These are phyloP conservation scores for Fonsecaea multimorphosa DNA, from an alignment of 2,329 filamentous ascomycete genomes.

Conservation along the genomic window DNA sequence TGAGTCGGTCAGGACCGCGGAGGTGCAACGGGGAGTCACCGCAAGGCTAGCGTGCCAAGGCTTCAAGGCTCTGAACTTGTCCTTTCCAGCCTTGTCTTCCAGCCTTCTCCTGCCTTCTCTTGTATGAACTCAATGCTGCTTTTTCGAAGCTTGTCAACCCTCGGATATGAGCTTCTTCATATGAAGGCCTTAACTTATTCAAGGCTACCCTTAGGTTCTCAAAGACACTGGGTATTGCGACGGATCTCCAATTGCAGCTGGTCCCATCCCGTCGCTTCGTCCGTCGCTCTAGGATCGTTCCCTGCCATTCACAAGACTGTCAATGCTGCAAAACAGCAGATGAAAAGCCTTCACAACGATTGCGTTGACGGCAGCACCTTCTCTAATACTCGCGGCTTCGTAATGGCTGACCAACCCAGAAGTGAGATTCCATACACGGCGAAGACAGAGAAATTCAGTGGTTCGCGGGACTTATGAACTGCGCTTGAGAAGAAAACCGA, in stretches of 20 bases:
- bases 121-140: no score
- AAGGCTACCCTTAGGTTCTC: slow-evolving; percentile 64
- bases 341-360: slow-evolving; percentile 55
- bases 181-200: slow-evolving; percentile 62
- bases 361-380: slow-evolving; percentile 75
- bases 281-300: slow-evolving; percentile 64
- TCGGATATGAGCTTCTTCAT: slow-evolving; percentile 47
- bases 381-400: slow-evolving; percentile 59
- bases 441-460: slow-evolving; percentile 58
- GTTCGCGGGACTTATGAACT: slow-evolving; percentile 57
- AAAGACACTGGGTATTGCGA: slow-evolving; percentile 67
- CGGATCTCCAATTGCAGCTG: slow-evolving; percentile 65
- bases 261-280: slow-evolving; percentile 63
- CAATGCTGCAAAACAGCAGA: slow-evolving; percentile 55
- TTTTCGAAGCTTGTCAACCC: background rate
- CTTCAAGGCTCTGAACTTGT: no score
- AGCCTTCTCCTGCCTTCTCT: no score
- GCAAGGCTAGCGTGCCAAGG: background rate
- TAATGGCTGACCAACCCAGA: slow-evolving; percentile 66
- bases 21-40: background rate
- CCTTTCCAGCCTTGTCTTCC: no score
- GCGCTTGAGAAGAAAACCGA: background rate
- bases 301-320: slow-evolving; percentile 58
- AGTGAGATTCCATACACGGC: slow-evolving; percentile 49
- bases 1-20: background rate